Evolutionary conservation across 2,329 filamentous ascomycete genomes (phyloP).

Genomic region (Metarhizium anisopliae): DNA sequence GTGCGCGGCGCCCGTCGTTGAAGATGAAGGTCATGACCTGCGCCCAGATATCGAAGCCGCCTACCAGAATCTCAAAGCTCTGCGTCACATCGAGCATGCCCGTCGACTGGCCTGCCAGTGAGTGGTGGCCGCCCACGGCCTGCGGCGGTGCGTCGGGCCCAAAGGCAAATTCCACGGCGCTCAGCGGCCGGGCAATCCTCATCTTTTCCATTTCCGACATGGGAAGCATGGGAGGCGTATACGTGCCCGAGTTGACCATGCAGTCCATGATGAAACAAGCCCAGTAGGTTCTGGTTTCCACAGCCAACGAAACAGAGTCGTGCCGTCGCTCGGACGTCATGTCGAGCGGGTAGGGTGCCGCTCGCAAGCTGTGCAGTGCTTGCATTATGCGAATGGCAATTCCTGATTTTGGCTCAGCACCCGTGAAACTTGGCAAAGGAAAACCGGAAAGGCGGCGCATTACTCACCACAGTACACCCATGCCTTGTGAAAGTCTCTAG

Average conservation of each 20-base stretch:
- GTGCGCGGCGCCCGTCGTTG: conserved; percentile 31
- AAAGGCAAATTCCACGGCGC: conserved; percentile 30
- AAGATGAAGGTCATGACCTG: conserved; percentile 32
- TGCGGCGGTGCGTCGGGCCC: conserved; percentile 16
- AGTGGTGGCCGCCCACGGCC: conserved; percentile 3
- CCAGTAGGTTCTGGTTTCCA: conserved; percentile 34
- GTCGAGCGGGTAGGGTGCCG: conserved; percentile 19
- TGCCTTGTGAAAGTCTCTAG: conserved; percentile 30
- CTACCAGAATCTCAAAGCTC: conserved; percentile 26
- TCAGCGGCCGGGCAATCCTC: conserved; percentile 20
- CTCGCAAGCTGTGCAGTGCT: conserved; percentile 19
- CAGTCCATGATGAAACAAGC: conserved; percentile 36
- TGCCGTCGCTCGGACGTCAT: conserved; percentile 10
- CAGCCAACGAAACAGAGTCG: conserved; percentile 16
- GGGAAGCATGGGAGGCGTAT: conserved; percentile 27
- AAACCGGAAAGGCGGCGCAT: neutral
- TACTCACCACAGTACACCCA: conserved; percentile 30
- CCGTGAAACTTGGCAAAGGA: neutral
- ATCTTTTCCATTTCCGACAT: conserved; percentile 25
- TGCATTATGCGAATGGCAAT: conserved; percentile 32
- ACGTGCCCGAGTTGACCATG: conserved; percentile 32
- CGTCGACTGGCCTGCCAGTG: conserved; percentile 2
- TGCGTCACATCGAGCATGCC: conserved; percentile 17
- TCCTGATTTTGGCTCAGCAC: conserved; percentile 9
- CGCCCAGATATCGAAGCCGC: conserved; percentile 35